phyloP scores from a whole-genome alignment of 1,284 basidiomycete species.

The Ustilago lituana region DNA sequence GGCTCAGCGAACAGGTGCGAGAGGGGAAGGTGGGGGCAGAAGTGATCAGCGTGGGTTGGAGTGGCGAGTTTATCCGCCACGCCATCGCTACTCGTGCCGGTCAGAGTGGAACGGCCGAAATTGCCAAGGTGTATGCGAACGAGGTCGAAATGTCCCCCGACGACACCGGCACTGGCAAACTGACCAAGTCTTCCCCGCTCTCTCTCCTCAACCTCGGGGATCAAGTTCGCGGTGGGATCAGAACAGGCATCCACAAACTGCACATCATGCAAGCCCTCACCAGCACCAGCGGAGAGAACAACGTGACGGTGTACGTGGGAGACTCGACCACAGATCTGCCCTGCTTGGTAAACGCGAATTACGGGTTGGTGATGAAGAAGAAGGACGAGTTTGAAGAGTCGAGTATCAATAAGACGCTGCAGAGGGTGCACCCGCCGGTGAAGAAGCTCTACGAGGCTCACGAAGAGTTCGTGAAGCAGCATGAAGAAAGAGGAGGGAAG shows the following conservation, averaged over 20 bases:
- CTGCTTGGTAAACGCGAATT: conserved; percentile 50
- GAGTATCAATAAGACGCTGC: conserved; percentile 11
- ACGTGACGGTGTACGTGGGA: conserved; percentile 53
- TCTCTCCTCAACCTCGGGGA: neutral
- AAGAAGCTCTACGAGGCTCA: conserved; percentile 4
- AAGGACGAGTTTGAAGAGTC: conserved; percentile 7
- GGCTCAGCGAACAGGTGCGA: conserved; percentile 10
- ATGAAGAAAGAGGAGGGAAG: neutral
- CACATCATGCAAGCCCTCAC: conserved; percentile 18
- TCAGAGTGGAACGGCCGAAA: neutral
- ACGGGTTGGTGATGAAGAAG: conserved; percentile 56
- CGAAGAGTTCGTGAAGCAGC: conserved; percentile 5
- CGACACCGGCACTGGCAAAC: conserved; percentile 37
- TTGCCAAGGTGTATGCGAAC: conserved; percentile 49
- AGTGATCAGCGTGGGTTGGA: conserved; percentile 64
- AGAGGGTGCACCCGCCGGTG: conserved; percentile 2
- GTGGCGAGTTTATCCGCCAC: conserved; percentile 47
- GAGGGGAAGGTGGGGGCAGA: conserved; percentile 10
- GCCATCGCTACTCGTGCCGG: conserved; percentile 10
- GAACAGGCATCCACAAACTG: conserved; percentile 56
- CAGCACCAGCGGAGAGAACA: neutral
- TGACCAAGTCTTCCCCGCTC: conserved; percentile 26
- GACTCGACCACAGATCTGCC: conserved; percentile 62
- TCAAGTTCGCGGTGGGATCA: conserved; percentile 21
- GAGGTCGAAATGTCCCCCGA: conserved; percentile 44